phyloP scores from a whole-genome alignment of 257 asterid genomes.

The Datura wrightii region DNA sequence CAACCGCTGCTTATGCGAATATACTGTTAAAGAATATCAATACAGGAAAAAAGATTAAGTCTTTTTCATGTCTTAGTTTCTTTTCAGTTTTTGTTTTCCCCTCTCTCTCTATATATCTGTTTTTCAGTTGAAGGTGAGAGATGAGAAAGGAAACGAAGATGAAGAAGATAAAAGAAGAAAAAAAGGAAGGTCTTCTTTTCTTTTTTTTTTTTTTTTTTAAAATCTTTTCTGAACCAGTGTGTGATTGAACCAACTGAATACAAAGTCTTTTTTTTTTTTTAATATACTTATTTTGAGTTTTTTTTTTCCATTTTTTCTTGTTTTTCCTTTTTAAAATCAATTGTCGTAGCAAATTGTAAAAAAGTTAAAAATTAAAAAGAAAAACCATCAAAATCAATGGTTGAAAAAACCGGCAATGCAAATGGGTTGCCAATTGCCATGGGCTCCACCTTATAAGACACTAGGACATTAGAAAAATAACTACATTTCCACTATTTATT shows the following conservation, averaged over 20 bases:
- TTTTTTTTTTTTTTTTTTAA: not conserved
- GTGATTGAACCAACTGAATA: constrained; percentile 30
- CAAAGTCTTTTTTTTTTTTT: not conserved
- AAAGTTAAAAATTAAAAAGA: not conserved
- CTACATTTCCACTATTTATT: not conserved
- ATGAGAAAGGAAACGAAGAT: constrained; percentile 22
- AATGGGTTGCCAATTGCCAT: constrained; percentile 29
- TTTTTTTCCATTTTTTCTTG: not conserved
- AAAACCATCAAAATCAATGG: constrained; percentile 39
- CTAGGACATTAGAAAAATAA: not conserved
- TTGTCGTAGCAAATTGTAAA: constrained; percentile 5
- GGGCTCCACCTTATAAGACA: constrained; percentile 39
- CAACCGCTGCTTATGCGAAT: not conserved
- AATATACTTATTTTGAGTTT: not conserved
- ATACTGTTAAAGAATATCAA: constrained; percentile 21
- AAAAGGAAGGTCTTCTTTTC: constrained; percentile 19
- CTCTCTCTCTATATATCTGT: not conserved
- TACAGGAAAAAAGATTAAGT: constrained; percentile 9
- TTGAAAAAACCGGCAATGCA: constrained; percentile 36
- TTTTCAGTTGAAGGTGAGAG: constrained; percentile 31
- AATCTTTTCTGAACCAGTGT: constrained; percentile 33
- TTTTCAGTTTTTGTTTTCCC: not conserved
- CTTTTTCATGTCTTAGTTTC: constrained; percentile 5
- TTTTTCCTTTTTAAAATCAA: not conserved
- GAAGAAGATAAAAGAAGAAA: constrained; percentile 32